These are phyloP conservation scores for Lactifluus hygrophoroides DNA, from an alignment of 768 basidiomycete species.

Conservation along the genomic window DNA sequence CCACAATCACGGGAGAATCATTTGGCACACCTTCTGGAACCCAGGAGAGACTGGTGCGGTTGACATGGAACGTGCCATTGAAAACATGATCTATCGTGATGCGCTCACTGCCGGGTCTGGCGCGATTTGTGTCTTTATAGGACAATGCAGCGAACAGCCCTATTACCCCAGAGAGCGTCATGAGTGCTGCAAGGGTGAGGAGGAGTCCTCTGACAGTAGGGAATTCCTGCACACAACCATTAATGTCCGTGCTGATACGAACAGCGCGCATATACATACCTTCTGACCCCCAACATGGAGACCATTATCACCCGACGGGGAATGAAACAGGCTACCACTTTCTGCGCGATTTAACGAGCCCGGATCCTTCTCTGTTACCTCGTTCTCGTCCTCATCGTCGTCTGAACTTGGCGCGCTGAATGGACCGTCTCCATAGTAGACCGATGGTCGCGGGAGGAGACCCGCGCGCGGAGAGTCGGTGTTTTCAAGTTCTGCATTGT, in stretches of 20 bases:
- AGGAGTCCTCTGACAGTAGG: slow-evolving; percentile 54
- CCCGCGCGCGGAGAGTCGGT: background rate
- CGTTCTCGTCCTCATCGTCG: slow-evolving; percentile 54
- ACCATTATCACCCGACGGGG: slow-evolving; percentile 23
- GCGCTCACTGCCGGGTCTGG: slow-evolving; percentile 46
- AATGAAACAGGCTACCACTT: slow-evolving; percentile 20
- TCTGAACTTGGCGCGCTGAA: slow-evolving; percentile 75
- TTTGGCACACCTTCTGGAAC: slow-evolving; percentile 75
- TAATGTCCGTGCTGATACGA: slow-evolving; percentile 3
- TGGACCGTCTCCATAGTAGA: slow-evolving; percentile 68
- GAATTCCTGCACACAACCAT: slow-evolving; percentile 31
- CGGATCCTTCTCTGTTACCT: slow-evolving; percentile 41
- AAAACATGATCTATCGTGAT: slow-evolving; percentile 87
- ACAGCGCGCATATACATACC: slow-evolving; percentile 22
- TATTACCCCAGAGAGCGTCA: slow-evolving; percentile 56
- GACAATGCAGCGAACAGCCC: slow-evolving; percentile 70
- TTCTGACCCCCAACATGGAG: slow-evolving; percentile 32
- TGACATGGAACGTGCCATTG: slow-evolving; percentile 74
- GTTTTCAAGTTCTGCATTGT: background rate
- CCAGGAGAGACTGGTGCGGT: slow-evolving; percentile 58
- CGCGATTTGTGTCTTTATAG: slow-evolving; percentile 52
- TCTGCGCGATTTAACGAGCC: slow-evolving; percentile 26
- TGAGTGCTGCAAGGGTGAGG: slow-evolving; percentile 48
- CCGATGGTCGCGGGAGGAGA: slow-evolving; percentile 19
- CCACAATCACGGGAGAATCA: background rate